Percentiles rank a stretch among this genome's conserved stretches.
Conservation (phyloP, 2,329 filamentous ascomycete genomes). For the Trichoderma sp. region DNA sequence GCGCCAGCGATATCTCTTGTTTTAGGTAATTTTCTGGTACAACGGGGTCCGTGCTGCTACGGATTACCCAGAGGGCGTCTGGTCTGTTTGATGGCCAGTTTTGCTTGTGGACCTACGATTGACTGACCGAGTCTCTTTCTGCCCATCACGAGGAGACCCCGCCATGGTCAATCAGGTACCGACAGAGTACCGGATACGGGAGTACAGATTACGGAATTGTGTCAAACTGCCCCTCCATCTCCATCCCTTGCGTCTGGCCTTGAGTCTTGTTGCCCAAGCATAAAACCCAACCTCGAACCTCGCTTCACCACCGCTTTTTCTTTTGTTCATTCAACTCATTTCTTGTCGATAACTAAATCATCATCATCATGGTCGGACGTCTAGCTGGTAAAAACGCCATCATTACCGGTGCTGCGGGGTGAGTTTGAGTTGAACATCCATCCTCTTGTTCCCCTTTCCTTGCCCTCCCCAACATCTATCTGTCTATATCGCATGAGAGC, state of each 20-base stretch:
- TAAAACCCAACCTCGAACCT: slow-evolving; percentile 11
- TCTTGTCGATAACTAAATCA: background rate
- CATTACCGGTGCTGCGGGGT: slow-evolving; percentile 85
- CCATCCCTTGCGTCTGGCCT: background rate
- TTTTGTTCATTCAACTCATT: background rate
- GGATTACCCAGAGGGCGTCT: background rate
- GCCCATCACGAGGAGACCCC: background rate
- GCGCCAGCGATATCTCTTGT: background rate
- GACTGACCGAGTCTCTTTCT: background rate
- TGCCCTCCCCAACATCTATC: too few species aligned
- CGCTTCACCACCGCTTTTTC: background rate
- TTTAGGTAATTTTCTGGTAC: slow-evolving; percentile 1
- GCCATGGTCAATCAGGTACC: background rate
- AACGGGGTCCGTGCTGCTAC: background rate
- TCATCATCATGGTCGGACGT: slow-evolving; percentile 41
- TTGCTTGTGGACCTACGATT: background rate
- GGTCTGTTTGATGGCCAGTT: background rate
- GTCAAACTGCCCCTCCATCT: slow-evolving; percentile 1
- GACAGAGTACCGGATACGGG: background rate
- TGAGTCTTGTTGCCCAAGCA: background rate
- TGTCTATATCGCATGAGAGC: too few species aligned
- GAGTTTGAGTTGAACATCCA: slow-evolving; percentile 33
- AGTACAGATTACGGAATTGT: background rate
- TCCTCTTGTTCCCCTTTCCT: background rate
- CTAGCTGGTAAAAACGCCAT: slow-evolving; percentile 62